Percentiles rank a stretch among this genome's conserved stretches.
These are phyloP conservation scores for Thermochaetoides thermophila DNA, from an alignment of 495 filamentous ascomycete genomes.

Conservation along the genomic window DNA sequence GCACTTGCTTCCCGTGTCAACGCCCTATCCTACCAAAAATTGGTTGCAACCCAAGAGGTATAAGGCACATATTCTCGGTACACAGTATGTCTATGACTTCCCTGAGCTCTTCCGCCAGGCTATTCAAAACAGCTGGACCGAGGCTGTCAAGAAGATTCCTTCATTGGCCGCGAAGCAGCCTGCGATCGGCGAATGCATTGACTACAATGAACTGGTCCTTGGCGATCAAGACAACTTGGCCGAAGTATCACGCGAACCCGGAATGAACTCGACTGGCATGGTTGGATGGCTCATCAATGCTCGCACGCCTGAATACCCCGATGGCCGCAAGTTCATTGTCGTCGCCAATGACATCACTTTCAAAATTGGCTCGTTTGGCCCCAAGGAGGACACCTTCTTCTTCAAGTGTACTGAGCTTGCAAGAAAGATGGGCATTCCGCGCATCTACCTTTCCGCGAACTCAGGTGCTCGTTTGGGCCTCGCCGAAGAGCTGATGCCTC, in stretches of 20 bases:
- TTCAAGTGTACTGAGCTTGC: slow-evolving; percentile 96
- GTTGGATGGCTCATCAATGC: slow-evolving; percentile 95
- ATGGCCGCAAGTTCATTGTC: slow-evolving; percentile 82
- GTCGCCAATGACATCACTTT: slow-evolving; percentile 98
- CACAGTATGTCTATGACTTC: slow-evolving; percentile 99
- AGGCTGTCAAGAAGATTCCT: slow-evolving; percentile 53
- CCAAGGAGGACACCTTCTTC: slow-evolving; percentile 95
- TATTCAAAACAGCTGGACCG: slow-evolving; percentile 87
- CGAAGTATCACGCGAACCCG: slow-evolving; percentile 85
- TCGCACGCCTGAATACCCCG: slow-evolving; percentile 94
- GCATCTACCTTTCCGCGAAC: slow-evolving; percentile 96
- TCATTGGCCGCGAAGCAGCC: slow-evolving; percentile 69
- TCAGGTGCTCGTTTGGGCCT: slow-evolving; percentile 97
- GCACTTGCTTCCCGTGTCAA: slow-evolving; percentile 79
- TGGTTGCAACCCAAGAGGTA: slow-evolving; percentile 98
- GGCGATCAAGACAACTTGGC: slow-evolving; percentile 85
- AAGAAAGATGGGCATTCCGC: slow-evolving; percentile 80
- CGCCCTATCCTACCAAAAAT: slow-evolving; percentile 95
- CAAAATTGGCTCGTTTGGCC: slow-evolving; percentile 96
- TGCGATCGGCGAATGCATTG: slow-evolving; percentile 76
- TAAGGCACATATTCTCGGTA: slow-evolving; percentile 98
- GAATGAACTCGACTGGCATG: slow-evolving; percentile 93
- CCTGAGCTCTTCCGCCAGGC: slow-evolving; percentile 97
- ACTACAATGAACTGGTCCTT: slow-evolving; percentile 83
- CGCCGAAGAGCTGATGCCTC: slow-evolving; percentile 90